phyloP scores from a whole-genome alignment of 225 moss, liverwort and hornwort species.

The Antitrichia curtipendula region DNA sequence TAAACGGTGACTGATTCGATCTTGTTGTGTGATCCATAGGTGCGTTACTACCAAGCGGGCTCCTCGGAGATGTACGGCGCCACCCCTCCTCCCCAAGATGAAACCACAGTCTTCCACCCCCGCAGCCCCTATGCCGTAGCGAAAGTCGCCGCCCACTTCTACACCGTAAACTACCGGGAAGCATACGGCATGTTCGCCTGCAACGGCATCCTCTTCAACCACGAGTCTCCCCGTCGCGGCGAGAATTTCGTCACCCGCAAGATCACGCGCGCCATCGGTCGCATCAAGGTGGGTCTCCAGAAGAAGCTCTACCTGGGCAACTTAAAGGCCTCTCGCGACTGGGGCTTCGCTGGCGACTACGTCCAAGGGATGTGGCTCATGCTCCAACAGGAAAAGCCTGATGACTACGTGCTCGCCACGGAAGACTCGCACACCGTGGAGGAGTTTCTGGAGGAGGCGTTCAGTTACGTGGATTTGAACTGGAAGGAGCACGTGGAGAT shows the following conservation, averaged over 20 bases:
- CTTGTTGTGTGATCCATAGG: background rate
- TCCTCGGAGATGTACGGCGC: constrained; percentile 92
- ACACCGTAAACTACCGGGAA: constrained; percentile 79
- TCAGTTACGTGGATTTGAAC: constrained; percentile 50
- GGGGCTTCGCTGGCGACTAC: constrained; percentile 76
- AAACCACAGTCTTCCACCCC: constrained; percentile 63
- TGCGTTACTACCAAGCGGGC: constrained; percentile 75
- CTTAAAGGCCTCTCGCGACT: constrained; percentile 71
- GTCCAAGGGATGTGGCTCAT: constrained; percentile 91
- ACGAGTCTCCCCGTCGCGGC: constrained; percentile 69
- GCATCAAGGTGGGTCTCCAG: constrained; percentile 80
- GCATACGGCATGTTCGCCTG: constrained; percentile 77
- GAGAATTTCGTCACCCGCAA: constrained; percentile 80
- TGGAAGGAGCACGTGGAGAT: constrained; percentile 85
- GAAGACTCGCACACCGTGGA: constrained; percentile 81
- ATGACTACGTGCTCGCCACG: constrained; percentile 71
- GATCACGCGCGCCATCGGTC: constrained; percentile 65
- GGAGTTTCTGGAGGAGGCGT: constrained; percentile 66
- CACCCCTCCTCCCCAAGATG: constrained; percentile 77
- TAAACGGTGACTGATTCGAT: background rate
- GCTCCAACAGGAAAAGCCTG: constrained; percentile 64
- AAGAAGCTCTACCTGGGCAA: constrained; percentile 75
- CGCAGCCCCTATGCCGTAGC: constrained; percentile 79
- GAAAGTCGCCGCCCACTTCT: constrained; percentile 75
- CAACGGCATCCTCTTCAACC: constrained; percentile 86